Percentiles rank a stretch among this genome's conserved stretches.
These are phyloP conservation scores for Xylariaceae sp. DNA, from an alignment of 2,329 filamentous ascomycete genomes.

Conservation along the genomic window DNA sequence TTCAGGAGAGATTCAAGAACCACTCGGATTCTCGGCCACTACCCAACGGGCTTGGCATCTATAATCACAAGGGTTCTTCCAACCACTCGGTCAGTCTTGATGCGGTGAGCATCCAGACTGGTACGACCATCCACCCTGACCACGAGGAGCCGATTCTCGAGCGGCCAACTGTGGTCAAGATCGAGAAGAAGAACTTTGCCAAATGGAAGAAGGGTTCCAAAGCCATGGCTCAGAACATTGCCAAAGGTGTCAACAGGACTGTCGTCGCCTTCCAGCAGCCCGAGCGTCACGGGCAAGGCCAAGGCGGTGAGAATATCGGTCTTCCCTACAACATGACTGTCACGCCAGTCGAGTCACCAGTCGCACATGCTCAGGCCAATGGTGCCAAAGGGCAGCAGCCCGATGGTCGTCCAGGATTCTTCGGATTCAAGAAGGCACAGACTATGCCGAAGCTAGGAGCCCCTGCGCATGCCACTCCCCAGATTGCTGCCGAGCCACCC, in stretches of 20 bases:
- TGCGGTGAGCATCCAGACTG: constrained; percentile 49
- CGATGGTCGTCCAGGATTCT: constrained; percentile 58
- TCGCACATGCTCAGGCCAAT: constrained; percentile 29
- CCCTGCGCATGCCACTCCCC: constrained; percentile 36
- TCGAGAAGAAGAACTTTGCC: constrained; percentile 94
- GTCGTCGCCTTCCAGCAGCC: constrained; percentile 66
- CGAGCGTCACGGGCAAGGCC: constrained; percentile 46
- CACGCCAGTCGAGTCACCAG: constrained; percentile 47
- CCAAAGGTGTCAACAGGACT: constrained; percentile 88
- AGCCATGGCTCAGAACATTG: constrained; percentile 87
- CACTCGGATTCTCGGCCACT: constrained; percentile 55
- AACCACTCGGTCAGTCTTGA: constrained; percentile 50
- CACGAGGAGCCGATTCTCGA: constrained; percentile 63
- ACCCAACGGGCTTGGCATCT: constrained; percentile 54
- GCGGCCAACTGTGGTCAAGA: constrained; percentile 90
- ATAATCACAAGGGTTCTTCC: constrained; percentile 48
- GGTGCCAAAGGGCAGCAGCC: constrained; percentile 30
- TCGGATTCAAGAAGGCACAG: constrained; percentile 50
- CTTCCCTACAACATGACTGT: constrained; percentile 67
- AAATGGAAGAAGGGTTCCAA: constrained; percentile 98
- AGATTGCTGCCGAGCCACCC: constrained; percentile 46
- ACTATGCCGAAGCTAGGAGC: constrained; percentile 49
- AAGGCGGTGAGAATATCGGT: constrained; percentile 60
- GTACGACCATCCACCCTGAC: constrained; percentile 55
- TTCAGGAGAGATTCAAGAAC: constrained; percentile 82